Conservation (phyloP, 2,329 filamentous ascomycete genomes). For the Neoarthrinium moseri region DNA sequence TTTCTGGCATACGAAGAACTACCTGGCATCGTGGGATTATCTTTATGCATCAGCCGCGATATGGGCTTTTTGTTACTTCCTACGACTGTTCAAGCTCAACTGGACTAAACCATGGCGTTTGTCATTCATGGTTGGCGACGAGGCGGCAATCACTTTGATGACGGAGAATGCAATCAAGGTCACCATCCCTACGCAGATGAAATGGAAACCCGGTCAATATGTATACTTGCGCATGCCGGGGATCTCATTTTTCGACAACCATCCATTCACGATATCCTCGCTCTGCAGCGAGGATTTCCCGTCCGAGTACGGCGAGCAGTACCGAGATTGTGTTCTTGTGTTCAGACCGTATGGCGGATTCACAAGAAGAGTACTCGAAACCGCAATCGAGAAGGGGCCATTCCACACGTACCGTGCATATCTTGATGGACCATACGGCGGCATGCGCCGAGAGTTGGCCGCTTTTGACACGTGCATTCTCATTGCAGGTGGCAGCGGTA, state of each 20-base stretch:
- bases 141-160: slow-evolving; percentile 85
- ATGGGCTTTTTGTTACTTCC: slow-evolving; percentile 71
- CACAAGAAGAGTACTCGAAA: slow-evolving; percentile 80
- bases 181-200: slow-evolving; percentile 89
- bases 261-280: slow-evolving; percentile 93
- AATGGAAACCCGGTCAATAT: slow-evolving; percentile 91
- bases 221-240: slow-evolving; percentile 93
- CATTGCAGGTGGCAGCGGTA: slow-evolving; percentile 90
- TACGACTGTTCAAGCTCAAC: slow-evolving; percentile 82
- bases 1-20: slow-evolving; percentile 97
- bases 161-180: slow-evolving; percentile 94
- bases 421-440: slow-evolving; percentile 91
- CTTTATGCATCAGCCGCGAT: slow-evolving; percentile 79
- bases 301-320: slow-evolving; percentile 84
- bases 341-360: slow-evolving; percentile 93
- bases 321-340: slow-evolving; percentile 84
- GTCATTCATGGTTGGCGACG: slow-evolving; percentile 85
- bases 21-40: slow-evolving; percentile 85
- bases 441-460: slow-evolving; percentile 85
- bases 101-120: slow-evolving; percentile 80
- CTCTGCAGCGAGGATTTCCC: slow-evolving; percentile 92
- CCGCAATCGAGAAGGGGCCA: slow-evolving; percentile 79
- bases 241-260: slow-evolving; percentile 86
- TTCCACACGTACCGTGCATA: slow-evolving; percentile 92
- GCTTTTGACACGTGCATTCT: slow-evolving; percentile 93